phyloP scores from a whole-genome alignment of 306 rosid species.

The Vigna unguiculata region DNA sequence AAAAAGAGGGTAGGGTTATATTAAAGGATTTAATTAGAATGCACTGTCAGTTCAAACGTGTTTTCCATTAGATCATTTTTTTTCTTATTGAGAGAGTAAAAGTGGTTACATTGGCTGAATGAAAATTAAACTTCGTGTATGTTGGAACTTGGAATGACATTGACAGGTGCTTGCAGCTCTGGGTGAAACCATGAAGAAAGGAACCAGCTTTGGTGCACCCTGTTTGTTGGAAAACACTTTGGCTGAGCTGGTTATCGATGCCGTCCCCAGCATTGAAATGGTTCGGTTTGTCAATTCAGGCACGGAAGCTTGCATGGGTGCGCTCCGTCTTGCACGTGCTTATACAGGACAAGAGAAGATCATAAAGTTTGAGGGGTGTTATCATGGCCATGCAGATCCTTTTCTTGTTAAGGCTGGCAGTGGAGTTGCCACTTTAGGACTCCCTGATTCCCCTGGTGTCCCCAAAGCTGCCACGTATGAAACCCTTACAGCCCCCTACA shows the following conservation, averaged over 20 bases:
- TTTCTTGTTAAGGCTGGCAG: conserved; percentile 97
- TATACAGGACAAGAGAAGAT: conserved; percentile 74
- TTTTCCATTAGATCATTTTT: not conserved
- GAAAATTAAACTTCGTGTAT: not conserved
- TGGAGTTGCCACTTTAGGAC: conserved; percentile 95
- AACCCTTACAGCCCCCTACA: conserved; percentile 83
- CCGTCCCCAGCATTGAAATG: conserved; percentile 95
- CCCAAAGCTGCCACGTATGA: conserved; percentile 88
- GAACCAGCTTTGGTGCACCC: conserved; percentile 99
- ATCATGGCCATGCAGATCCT: conserved; percentile 98
- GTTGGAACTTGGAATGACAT: not conserved
- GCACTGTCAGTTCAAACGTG: not conserved
- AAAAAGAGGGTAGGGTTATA: not conserved
- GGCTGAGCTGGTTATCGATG: conserved; percentile 85
- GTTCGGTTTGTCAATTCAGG: conserved; percentile 97
- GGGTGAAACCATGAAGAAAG: conserved; percentile 90
- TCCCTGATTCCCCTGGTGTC: conserved; percentile 98
- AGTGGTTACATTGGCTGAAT: not conserved
- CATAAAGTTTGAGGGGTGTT: conserved; percentile 95
- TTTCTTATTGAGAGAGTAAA: not conserved
- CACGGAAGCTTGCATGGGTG: conserved; percentile 97
- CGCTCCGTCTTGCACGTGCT: conserved; percentile 90
- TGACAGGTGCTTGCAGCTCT: conserved; percentile 92
- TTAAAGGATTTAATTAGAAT: not conserved
- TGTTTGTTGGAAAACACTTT: conserved; percentile 82